Conservation (phyloP, 306 rosid species). For the Prunus kanzakura region DNA sequence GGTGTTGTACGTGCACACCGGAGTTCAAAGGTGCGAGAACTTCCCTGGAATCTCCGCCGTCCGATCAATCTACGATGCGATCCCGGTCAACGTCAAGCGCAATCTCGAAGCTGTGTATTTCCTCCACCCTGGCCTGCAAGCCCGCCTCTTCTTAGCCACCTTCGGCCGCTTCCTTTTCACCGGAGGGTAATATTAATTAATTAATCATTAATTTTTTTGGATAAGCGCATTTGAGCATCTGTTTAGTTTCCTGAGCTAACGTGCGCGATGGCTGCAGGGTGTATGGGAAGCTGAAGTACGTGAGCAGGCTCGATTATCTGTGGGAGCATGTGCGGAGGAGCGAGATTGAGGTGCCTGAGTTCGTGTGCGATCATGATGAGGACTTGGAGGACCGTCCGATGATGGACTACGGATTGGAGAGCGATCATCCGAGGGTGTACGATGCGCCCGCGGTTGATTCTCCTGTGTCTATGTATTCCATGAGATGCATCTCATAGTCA, state of each 20-base stretch:
- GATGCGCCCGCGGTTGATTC: slow-evolving; percentile 62
- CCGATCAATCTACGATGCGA: slow-evolving; percentile 76
- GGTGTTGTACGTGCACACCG: slow-evolving; percentile 76
- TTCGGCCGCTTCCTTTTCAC: slow-evolving; percentile 81
- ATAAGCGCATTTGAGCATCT: slow-evolving; percentile 4
- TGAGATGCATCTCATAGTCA: slow-evolving; percentile 80
- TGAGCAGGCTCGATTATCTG: slow-evolving; percentile 69
- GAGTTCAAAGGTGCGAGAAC: slow-evolving; percentile 73
- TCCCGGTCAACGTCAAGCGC: slow-evolving; percentile 61
- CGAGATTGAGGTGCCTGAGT: slow-evolving; percentile 76
- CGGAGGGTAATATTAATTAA: slow-evolving; percentile 48
- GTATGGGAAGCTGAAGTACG: slow-evolving; percentile 74
- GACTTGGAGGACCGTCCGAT: slow-evolving; percentile 88
- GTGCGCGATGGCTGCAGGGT: slow-evolving; percentile 49
- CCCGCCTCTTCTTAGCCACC: slow-evolving; percentile 88
- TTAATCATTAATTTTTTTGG: background rate
- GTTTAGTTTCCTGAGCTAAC: background rate
- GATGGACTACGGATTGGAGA: slow-evolving; percentile 91
- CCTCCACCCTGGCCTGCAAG: slow-evolving; percentile 75
- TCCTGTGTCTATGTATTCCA: slow-evolving; percentile 64
- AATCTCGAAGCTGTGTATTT: slow-evolving; percentile 81
- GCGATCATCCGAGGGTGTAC: slow-evolving; percentile 78
- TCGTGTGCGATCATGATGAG: slow-evolving; percentile 84
- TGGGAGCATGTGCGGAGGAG: slow-evolving; percentile 82
- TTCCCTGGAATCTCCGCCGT: slow-evolving; percentile 80